Evolutionary conservation across 208 protist species (phyloP).

Genomic region (Leishmania braziliensis): DNA sequence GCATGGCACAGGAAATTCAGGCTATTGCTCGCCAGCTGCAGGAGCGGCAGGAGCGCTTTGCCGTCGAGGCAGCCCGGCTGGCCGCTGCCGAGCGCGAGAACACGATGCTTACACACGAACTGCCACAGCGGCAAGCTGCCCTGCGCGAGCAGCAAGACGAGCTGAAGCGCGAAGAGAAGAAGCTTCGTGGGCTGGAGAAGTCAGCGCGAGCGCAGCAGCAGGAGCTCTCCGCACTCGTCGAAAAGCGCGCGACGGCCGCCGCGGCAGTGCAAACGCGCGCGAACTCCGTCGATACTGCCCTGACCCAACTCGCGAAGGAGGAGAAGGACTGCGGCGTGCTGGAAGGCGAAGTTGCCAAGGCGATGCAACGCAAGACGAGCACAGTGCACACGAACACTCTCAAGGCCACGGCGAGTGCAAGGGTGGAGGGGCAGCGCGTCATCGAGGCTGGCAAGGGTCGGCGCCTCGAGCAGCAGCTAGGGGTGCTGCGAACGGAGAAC

Average conservation of each 20-base stretch:
- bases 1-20: constrained; percentile 48
- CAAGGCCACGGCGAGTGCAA: constrained; percentile 47
- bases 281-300: constrained; percentile 53
- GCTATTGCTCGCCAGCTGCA: constrained; percentile 54
- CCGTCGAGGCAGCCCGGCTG: constrained; percentile 72
- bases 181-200: constrained; percentile 41
- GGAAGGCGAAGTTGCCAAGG: constrained; percentile 59
- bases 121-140: constrained; percentile 74
- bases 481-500: constrained; percentile 84
- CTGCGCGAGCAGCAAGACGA: constrained; percentile 84
- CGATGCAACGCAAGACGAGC: constrained; percentile 69
- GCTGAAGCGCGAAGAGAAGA: constrained; percentile 43
- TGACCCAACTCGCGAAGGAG: constrained; percentile 55
- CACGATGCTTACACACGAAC: constrained; percentile 73
- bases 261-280: constrained; percentile 52
- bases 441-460: constrained; percentile 88
- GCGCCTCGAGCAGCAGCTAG: constrained; percentile 90
- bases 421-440: constrained; percentile 78
- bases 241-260: constrained; percentile 51
- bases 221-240: constrained; percentile 54
- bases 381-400: constrained; percentile 72
- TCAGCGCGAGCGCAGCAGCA: constrained; percentile 62
- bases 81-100: constrained; percentile 87
- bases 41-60: constrained; percentile 76
- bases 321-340: constrained; percentile 70